Evolutionary conservation across 176 grass and related monocot genomes (phyloP).

Genomic region (Bonia amplexicaulis): DNA sequence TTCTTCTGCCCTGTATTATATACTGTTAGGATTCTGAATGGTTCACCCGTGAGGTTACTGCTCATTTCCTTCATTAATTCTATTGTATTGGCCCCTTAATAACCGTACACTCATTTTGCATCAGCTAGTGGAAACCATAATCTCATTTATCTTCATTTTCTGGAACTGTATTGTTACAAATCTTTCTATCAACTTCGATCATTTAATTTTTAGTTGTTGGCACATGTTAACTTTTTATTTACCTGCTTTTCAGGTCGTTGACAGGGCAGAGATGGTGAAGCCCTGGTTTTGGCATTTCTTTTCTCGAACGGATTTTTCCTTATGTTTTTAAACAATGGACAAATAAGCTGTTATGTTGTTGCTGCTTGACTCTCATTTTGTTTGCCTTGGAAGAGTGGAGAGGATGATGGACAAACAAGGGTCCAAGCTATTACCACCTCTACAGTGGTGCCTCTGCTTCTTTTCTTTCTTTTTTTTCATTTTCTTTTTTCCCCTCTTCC

Average conservation of each 20-base stretch:
- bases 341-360: slow-evolving; percentile 46
- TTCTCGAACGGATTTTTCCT: neutral
- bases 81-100: neutral
- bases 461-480: neutral
- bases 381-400: slow-evolving; percentile 41
- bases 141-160: neutral
- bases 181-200: neutral
- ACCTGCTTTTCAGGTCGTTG: slow-evolving; percentile 21
- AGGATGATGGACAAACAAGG: slow-evolving; percentile 9
- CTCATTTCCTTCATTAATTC: neutral
- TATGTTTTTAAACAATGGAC: slow-evolving; percentile 3
- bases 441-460: slow-evolving; percentile 12
- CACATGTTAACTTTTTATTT: neutral
- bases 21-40: neutral
- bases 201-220: neutral
- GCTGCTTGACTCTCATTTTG: slow-evolving; percentile 39
- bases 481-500: slow-evolving; percentile 32
- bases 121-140: neutral
- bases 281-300: neutral
- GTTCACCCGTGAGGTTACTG: neutral
- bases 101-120: neutral
- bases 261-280: slow-evolving; percentile 47
- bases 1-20: neutral
- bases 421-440: slow-evolving; percentile 32
- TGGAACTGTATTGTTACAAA: neutral